Percentiles rank a stretch among this genome's conserved stretches.
Evolutionary conservation across 495 filamentous ascomycete species (phyloP).

Genomic region (Lophiotrema nucula): DNA sequence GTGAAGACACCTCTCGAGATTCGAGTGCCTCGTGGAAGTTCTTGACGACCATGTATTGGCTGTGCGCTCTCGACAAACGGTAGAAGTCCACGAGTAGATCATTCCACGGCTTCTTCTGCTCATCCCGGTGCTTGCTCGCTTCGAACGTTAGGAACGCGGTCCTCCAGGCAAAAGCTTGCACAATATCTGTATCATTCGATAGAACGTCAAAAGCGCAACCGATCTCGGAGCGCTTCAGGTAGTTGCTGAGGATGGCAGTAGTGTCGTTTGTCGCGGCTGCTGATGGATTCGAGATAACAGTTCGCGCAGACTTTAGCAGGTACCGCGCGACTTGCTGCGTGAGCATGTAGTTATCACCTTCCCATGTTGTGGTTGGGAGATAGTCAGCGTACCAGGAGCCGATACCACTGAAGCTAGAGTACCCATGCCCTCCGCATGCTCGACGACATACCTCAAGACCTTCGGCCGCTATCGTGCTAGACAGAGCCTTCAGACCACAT

Average conservation of each 20-base stretch:
- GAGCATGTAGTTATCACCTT: constrained; percentile 77
- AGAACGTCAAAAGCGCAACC: constrained; percentile 68
- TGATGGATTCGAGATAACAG: constrained; percentile 59
- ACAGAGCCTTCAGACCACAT: constrained; percentile 69
- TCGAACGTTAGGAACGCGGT: constrained; percentile 68
- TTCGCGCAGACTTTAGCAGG: constrained; percentile 62
- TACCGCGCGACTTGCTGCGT: constrained; percentile 77
- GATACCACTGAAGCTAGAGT: constrained; percentile 67
- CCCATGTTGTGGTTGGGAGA: constrained; percentile 65
- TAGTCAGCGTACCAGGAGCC: constrained; percentile 67
- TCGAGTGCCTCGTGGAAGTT: constrained; percentile 69
- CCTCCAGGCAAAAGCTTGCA: constrained; percentile 69
- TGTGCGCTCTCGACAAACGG: constrained; percentile 65
- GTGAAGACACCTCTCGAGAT: neutral
- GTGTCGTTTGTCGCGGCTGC: constrained; percentile 58
- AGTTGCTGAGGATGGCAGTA: constrained; percentile 55
- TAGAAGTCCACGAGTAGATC: constrained; percentile 71
- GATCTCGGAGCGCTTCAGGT: constrained; percentile 60
- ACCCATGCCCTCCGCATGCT: constrained; percentile 74
- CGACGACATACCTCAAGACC: constrained; percentile 69
- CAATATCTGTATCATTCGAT: constrained; percentile 59
- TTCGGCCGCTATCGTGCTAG: constrained; percentile 64
- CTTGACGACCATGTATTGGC: constrained; percentile 67
- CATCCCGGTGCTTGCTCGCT: constrained; percentile 67
- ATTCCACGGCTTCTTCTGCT: constrained; percentile 69